Evolutionary conservation across 2,329 filamentous ascomycete genomes (phyloP).

Genomic region (Fusarium sp.): DNA sequence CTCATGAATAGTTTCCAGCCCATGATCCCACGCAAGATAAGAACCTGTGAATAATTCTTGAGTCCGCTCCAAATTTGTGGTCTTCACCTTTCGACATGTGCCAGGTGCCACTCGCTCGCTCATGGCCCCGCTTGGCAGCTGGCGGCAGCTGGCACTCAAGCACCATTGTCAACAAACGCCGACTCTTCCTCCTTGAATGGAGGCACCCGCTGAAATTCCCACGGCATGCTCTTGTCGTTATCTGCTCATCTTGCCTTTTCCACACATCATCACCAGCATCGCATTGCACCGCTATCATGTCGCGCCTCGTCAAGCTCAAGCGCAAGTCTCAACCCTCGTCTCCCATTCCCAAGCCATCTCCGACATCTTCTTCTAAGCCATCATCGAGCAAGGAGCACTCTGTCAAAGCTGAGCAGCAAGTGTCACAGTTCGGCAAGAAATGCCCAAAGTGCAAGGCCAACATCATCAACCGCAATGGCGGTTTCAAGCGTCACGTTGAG

Average conservation of each 20-base stretch:
- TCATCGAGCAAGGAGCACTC: neutral
- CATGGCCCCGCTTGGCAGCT: neutral
- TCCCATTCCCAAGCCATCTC: neutral
- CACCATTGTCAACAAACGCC: no score
- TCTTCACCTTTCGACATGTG: neutral
- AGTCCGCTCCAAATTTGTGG: neutral
- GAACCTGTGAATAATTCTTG: neutral
- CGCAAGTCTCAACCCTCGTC: neutral
- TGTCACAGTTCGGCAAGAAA: neutral
- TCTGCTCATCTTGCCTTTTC: accelerated
- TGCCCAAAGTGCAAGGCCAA: slow-evolving; percentile 23
- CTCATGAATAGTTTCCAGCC: neutral
- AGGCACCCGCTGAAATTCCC: accelerated
- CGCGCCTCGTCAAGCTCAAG: slow-evolving; percentile 2
- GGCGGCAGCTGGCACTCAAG: neutral
- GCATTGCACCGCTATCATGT: neutral
- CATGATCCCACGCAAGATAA: neutral
- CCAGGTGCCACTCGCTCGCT: no score
- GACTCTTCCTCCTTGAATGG: accelerated
- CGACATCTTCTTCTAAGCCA: accelerated
- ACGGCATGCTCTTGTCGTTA: accelerated
- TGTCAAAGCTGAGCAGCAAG: accelerated
- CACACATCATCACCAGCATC: neutral
- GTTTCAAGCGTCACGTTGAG: slow-evolving; percentile 10
- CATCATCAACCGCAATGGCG: slow-evolving; percentile 12